Evolutionary conservation across 805 yeast genomes (phyloP), one percentile per base, ranked within the genome.

Genomic region (Candida koratica): DNA sequence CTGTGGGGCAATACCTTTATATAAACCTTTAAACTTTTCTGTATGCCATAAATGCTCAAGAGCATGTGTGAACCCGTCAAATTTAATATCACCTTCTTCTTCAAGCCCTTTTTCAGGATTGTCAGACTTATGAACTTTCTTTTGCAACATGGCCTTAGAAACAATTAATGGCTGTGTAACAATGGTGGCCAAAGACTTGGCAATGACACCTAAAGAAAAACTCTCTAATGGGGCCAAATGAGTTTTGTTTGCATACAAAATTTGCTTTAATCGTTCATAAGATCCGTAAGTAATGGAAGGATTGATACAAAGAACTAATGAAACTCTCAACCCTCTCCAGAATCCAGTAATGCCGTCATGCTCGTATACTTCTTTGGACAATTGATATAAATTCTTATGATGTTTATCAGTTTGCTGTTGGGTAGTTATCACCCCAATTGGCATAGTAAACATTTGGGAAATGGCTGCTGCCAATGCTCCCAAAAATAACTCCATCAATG

Each of bases 251-350:
- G 62, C 61, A 59, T 60, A 77, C 26, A 82, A 51, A 3, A 74
- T 47, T 28, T 65, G 66, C 52, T 74, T 79, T 46, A 85, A 67
- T 46, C 85, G 71, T 54, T 83, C 88, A 56, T 75, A 82, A 3
- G 87, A 69, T 6, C 94, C 90, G 53, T 85, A 86, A 2, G 95
- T 86, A 53, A 86, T 86, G 25, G 93, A 79, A 3, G 95, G 95
- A 60, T 86, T 86, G 33, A 81, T 65, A 13, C 90, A 85, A 34
- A 86, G 70, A 8, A 85, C 82, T 49, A 85, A 58, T 6, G 86
- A 77, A 6, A 87, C 95, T 56, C 85, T 81, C 39, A 86, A 69
- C 0, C 95, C 95, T 46, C 79, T 73, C 95, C 95, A 86, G 41
- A 84, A 73, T 0, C 90, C 90, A 14, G 71, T 56, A 24, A 78